Percentiles rank a stretch among this genome's conserved stretches.
Conservation (phyloP, 805 yeast genomes). For the Cephaloascus albidus region DNA sequence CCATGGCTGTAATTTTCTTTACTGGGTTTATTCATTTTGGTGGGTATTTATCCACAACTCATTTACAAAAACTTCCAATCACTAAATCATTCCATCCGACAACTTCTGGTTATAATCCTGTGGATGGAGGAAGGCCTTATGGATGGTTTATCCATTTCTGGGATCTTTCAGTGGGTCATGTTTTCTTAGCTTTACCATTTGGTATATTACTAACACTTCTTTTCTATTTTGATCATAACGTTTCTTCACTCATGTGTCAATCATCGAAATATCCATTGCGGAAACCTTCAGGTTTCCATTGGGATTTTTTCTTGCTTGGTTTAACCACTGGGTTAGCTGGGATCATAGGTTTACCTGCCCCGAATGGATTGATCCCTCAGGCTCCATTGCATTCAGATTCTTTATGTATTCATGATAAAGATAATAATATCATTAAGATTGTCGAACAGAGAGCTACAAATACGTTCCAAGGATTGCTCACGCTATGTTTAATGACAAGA, state of each 20-base stretch:
- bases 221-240: conserved; percentile 93
- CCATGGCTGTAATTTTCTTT: conserved; percentile 76
- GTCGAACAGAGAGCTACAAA: conserved; percentile 90
- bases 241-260: conserved; percentile 89
- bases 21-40: conserved; percentile 93
- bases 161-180: conserved; percentile 62
- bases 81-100: conserved; percentile 75
- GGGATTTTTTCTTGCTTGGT: conserved; percentile 82
- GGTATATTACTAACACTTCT: conserved; percentile 76
- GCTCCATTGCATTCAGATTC: conserved; percentile 90
- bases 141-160: conserved; percentile 81
- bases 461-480: conserved; percentile 73
- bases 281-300: conserved; percentile 88
- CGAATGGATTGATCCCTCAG: conserved; percentile 94
- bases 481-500: conserved; percentile 80
- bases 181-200: conserved; percentile 88
- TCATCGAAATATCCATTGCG: conserved; percentile 68
- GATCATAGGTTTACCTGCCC: conserved; percentile 85
- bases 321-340: conserved; percentile 84
- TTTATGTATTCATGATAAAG: conserved; percentile 45
- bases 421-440: conserved; percentile 38
- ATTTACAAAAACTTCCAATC: conserved; percentile 57
- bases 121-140: conserved; percentile 28
- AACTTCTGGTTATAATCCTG: conserved; percentile 8
- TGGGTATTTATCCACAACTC: conserved; percentile 50